Base-by-base conservation (phyloP, 306 rosid species). In the Dryas drummondii region DNA sequence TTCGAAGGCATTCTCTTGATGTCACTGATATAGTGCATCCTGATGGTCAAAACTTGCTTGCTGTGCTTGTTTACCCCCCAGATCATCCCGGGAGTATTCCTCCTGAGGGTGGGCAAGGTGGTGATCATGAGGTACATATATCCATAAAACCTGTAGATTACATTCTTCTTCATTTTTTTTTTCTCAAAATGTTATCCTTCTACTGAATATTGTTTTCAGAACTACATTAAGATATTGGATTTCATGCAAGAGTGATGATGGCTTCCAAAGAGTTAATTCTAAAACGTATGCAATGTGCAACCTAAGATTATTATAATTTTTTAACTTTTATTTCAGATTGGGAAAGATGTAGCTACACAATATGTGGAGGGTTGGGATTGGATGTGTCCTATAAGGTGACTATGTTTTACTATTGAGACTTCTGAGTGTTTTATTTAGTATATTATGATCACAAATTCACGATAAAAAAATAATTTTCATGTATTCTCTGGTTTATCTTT, bases 341-440 rank as follows among this genome's bases (percentile, higher is more conserved):
- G 98, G 78, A 94, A 90, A 87, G 97, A 94, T 83, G 97, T 94
- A 55, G 82, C 98, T 60, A 73, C 98, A 41, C 98, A 94, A 56
- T 94, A 94, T 74, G 97, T 94, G 62, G 85, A 94, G 84, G 98
- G 98, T 59, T 94, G 98, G 98, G 97, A 94, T 80, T 91, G 97
- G 98, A 91, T 94, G 72, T 83, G 91, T 87, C 98, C 98, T 77
- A 94, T 94, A 87, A 94, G 98, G 98, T 94, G 86, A 88, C 78
- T 76, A 66, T 68, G 52, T 72, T 47, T 75, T 65, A 59, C 47
- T 17, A 46, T 17, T 68, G 72, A 49, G 49, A 71, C 75, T 68
- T 52, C 47, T 40, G 27, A 47, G 54, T 73, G 80, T 63, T 49
- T 26, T 68, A 9, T n/a, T 70, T 80, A 6, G 26, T 14, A 14